Conservation (phyloP, 352 stramenopile species). For the Globisporangium echinulatum region DNA sequence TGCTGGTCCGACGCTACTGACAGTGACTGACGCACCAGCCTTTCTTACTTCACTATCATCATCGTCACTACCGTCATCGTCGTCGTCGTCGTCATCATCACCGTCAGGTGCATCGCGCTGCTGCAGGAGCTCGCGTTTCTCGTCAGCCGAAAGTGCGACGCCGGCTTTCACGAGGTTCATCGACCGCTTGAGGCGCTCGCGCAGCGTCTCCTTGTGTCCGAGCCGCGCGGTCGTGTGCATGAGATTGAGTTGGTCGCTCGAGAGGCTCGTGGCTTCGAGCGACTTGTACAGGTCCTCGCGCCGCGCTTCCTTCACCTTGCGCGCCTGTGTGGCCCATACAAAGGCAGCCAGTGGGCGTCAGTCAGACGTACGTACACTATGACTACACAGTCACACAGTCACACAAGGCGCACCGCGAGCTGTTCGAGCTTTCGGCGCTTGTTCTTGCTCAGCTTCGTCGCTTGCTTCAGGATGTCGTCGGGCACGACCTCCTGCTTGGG, state of each 20-base stretch:
- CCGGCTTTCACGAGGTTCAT: slow-evolving; percentile 75
- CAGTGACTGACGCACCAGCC: background rate
- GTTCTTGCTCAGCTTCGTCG: slow-evolving; percentile 64
- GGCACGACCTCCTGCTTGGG: slow-evolving; percentile 39
- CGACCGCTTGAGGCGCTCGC: slow-evolving; percentile 68
- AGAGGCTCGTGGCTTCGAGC: slow-evolving; percentile 49
- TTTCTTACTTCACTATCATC: background rate
- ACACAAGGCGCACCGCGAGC: slow-evolving; percentile 29
- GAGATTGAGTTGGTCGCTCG: slow-evolving; percentile 57
- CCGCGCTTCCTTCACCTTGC: slow-evolving; percentile 72
- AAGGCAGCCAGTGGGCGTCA: background rate
- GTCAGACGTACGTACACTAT: background rate
- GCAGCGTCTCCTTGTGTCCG: slow-evolving; percentile 78
- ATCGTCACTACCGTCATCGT: slow-evolving; percentile 11
- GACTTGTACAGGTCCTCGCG: slow-evolving; percentile 79
- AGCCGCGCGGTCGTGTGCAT: slow-evolving; percentile 74
- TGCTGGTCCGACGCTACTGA: slow-evolving; percentile 1
- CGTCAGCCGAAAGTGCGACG: slow-evolving; percentile 40
- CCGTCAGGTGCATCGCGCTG: slow-evolving; percentile 19
- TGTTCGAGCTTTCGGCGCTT: slow-evolving; percentile 81
- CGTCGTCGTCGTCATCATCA: slow-evolving; percentile 13
- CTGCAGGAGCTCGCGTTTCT: slow-evolving; percentile 55
- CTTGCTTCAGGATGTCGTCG: slow-evolving; percentile 56
- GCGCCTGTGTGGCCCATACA: slow-evolving; percentile 15
- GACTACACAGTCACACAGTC: background rate